Evolutionary conservation across 2,329 filamentous ascomycete genomes (phyloP), one percentile per base, ranked within the genome.

Genomic region (Aspergillus novoparasiticus): DNA sequence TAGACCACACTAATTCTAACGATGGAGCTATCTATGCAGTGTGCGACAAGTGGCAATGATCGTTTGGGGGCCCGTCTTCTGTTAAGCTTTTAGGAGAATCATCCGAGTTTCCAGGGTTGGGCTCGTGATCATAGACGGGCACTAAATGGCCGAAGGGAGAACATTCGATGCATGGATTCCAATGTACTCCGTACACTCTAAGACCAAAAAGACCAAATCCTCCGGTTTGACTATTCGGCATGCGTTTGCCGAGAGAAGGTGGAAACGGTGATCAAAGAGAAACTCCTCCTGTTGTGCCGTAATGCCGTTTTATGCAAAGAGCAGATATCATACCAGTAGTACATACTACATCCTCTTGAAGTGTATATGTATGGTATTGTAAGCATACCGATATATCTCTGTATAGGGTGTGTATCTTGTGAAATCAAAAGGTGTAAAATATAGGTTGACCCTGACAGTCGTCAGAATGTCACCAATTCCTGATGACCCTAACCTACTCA

Each of bases 31-130:
- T 48, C 39, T 19, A n/a, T 41, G 39, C 39, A 41, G 39, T 41
- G 45, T 50, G 12, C 41, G 16, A 26, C 14, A 51, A 54, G 58
- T 59, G 34, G 46, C 46, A 54, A 54, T 32, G 58, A 59, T 41
- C 34, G 30, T 46, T 36, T 54, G 58, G 19, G 51, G 30, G 26
- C n/a, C 26, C 28, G 28, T 51, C 48, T 51, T 48, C 19, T 51
- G 59, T 55, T 62, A 66, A 66, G 64, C 64, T 66, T 66, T 64
- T 54, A 60, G 48, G 57, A 64, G 59, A 57, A 62, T 45, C 53
- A 60, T 56, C 60, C 57, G 56, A 58, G 43, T 60, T 51, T 60
- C 61, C 61, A 61, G 28, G 26, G 28, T 32, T 51, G 48, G 62
- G 26, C 51, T 58, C 43, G 39, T 63, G 58, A 63, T 51, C 39